Conservation (phyloP, 2,329 filamentous ascomycete genomes). For the Colletotrichum karsti region DNA sequence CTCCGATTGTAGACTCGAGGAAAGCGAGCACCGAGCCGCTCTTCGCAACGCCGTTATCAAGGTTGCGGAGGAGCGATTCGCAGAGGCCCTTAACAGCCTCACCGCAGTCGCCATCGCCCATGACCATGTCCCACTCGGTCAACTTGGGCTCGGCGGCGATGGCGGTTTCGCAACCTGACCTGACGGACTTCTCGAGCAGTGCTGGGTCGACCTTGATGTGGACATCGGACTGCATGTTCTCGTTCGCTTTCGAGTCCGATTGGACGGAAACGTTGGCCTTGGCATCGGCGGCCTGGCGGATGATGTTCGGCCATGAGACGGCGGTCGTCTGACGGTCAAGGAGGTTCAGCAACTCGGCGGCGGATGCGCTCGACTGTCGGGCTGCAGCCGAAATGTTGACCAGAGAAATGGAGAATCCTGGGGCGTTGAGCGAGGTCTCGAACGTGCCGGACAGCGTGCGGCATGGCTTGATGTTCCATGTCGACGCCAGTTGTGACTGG, state of each 20-base stretch:
- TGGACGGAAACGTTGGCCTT: background rate
- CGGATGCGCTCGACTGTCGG: constrained; percentile 31
- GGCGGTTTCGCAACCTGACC: constrained; percentile 40
- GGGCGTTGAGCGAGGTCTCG: constrained; percentile 62
- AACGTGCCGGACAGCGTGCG: constrained; percentile 57
- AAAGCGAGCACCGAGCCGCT: constrained; percentile 40
- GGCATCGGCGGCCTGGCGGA: background rate
- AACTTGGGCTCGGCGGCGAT: constrained; percentile 42
- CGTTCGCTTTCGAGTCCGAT: background rate
- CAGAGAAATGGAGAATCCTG: constrained; percentile 63
- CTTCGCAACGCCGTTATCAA: constrained; percentile 38
- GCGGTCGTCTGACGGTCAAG: constrained; percentile 60
- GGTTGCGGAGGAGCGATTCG: constrained; percentile 36
- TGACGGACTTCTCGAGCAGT: constrained; percentile 35
- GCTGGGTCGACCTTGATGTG: constrained; percentile 35
- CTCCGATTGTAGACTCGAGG: constrained; percentile 37
- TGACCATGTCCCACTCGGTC: constrained; percentile 43
- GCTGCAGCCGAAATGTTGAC: constrained; percentile 55
- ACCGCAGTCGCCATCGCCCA: constrained; percentile 42
- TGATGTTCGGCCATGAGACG: constrained; percentile 55
- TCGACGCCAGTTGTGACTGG: constrained; percentile 52
- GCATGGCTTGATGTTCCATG: constrained; percentile 56
- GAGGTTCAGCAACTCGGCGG: constrained; percentile 51
- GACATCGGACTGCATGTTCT: background rate
- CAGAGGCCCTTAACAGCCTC: constrained; percentile 40